A percentile compares a stretch with the other conserved stretches of the same genome.
These are phyloP conservation scores for Xylaria nigripes DNA, from an alignment of 495 filamentous ascomycete genomes.

Conservation along the genomic window DNA sequence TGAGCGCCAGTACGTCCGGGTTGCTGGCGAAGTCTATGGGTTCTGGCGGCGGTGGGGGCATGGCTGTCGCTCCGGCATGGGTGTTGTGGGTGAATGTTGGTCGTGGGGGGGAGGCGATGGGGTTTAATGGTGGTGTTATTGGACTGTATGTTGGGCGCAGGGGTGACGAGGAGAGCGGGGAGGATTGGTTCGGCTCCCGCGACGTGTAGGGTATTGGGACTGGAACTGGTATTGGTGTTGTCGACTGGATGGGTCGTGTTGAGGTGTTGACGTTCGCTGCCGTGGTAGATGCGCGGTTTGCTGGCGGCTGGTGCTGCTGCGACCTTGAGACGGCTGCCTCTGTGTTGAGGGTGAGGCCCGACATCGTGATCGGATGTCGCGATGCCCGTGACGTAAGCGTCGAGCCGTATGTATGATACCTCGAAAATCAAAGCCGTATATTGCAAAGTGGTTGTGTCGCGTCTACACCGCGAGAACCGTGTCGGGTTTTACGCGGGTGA, in stretches of 20 bases:
- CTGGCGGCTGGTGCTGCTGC: neutral
- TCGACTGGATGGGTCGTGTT: slow-evolving; percentile 3
- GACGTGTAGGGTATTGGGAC: slow-evolving; percentile 2
- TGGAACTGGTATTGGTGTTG: slow-evolving; percentile 10
- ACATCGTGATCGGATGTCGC: slow-evolving; percentile 13
- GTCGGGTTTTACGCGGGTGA: neutral
- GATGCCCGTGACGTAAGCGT: neutral
- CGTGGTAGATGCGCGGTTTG: neutral
- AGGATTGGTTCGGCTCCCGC: slow-evolving; percentile 2
- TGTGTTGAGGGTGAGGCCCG: slow-evolving; percentile 22
- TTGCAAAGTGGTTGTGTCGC: too few species aligned
- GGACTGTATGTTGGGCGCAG: slow-evolving; percentile 36
- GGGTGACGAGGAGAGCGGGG: slow-evolving; percentile 24
- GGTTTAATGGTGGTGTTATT: slow-evolving; percentile 36
- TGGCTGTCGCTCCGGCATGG: slow-evolving; percentile 30
- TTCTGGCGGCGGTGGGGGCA: slow-evolving; percentile 46
- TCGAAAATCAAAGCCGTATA: too few species aligned
- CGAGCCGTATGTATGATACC: neutral
- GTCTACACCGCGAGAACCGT: neutral
- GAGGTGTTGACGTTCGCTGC: slow-evolving; percentile 1
- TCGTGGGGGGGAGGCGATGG: slow-evolving; percentile 15
- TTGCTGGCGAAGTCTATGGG: slow-evolving; percentile 71
- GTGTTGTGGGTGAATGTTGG: slow-evolving; percentile 35
- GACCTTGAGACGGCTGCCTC: slow-evolving; percentile 4
- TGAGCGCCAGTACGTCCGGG: slow-evolving; percentile 75